phyloP scores from a whole-genome alignment of 2,329 filamentous ascomycete species.

The Lithohypha guttulata region DNA sequence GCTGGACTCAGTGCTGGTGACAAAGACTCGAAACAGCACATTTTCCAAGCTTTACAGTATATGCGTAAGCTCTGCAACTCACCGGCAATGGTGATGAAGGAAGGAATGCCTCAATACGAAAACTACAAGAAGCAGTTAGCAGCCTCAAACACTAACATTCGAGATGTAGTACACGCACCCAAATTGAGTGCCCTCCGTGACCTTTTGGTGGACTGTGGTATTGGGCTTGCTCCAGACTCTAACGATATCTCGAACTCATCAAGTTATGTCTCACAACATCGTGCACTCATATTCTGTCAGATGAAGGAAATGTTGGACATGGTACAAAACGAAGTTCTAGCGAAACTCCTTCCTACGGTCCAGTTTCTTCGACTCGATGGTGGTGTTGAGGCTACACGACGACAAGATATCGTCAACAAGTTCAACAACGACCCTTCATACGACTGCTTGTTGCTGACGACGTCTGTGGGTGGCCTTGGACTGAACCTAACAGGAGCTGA shows the following conservation, averaged over 20 bases:
- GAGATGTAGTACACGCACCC: conserved; percentile 78
- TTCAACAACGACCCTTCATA: conserved; percentile 98
- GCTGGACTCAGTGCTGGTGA: conserved; percentile 75
- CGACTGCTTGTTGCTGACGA: conserved; percentile 85
- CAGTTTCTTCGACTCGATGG: conserved; percentile 93
- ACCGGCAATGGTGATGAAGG: conserved; percentile 89
- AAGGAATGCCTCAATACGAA: conserved; percentile 79
- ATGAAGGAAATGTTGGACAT: conserved; percentile 99
- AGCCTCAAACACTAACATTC: conserved; percentile 67
- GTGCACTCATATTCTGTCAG: conserved; percentile 93
- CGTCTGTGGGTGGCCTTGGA: conserved; percentile 85
- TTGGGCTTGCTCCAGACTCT: conserved; percentile 52
- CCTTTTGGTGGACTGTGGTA: conserved; percentile 94
- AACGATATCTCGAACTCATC: conserved; percentile 40
- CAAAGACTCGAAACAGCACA: conserved; percentile 92
- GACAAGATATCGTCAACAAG: conserved; percentile 96
- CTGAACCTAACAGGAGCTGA: conserved; percentile 94
- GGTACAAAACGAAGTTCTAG: conserved; percentile 87
- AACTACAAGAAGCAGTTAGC: conserved; percentile 72
- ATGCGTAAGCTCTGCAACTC: conserved; percentile 99
- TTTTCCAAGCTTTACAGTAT: conserved; percentile 97
- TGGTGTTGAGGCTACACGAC: conserved; percentile 79
- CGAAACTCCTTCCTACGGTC: conserved; percentile 80
- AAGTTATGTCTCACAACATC: conserved; percentile 87
- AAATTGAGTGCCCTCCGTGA: conserved; percentile 86